phyloP scores from a whole-genome alignment of 371 early-diverging fungal genomes.

The Mucor velutinosus region DNA sequence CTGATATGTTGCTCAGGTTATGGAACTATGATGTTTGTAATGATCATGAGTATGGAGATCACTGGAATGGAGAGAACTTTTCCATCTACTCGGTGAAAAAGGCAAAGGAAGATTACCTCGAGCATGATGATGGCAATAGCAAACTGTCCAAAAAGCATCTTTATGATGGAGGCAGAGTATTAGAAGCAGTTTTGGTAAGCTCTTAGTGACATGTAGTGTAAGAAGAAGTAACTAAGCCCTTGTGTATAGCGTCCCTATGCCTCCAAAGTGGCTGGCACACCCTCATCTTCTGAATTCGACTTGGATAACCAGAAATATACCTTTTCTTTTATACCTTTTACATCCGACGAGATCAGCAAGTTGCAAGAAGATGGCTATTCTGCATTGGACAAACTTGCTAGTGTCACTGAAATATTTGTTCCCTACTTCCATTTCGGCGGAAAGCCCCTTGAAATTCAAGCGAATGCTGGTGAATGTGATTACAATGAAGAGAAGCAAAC shows the following conservation, averaged over 20 bases:
- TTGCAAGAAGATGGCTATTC: constrained; percentile 11
- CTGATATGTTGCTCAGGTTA: constrained; percentile 41
- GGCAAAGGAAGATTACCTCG: constrained; percentile 6
- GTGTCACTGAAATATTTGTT: constrained; percentile 69
- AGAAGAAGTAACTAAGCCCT: not conserved
- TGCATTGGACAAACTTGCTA: not conserved
- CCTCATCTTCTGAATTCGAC: constrained; percentile 62
- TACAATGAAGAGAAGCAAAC: constrained; percentile 69
- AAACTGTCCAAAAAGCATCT: constrained; percentile 39
- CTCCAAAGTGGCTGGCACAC: constrained; percentile 75
- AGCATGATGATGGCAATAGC: constrained; percentile 30
- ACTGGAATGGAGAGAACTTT: constrained; percentile 92
- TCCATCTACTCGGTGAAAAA: constrained; percentile 66
- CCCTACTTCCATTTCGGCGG: constrained; percentile 73
- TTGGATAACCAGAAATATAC: constrained; percentile 59
- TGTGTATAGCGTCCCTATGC: constrained; percentile 73
- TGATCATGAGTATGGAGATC: constrained; percentile 78
- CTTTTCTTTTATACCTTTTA: constrained; percentile 48
- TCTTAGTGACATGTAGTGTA: no score
- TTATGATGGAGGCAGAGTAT: constrained; percentile 77
- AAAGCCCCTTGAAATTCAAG: constrained; percentile 46
- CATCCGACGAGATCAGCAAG: constrained; percentile 2
- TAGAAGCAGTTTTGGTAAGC: constrained; percentile 75
- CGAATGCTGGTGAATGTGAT: constrained; percentile 69
- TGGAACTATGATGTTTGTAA: constrained; percentile 87